Percentiles rank a stretch among this genome's conserved stretches.
phyloP scores from a whole-genome alignment of 768 basidiomycete species.

The Panaeolus papilionaceus region DNA sequence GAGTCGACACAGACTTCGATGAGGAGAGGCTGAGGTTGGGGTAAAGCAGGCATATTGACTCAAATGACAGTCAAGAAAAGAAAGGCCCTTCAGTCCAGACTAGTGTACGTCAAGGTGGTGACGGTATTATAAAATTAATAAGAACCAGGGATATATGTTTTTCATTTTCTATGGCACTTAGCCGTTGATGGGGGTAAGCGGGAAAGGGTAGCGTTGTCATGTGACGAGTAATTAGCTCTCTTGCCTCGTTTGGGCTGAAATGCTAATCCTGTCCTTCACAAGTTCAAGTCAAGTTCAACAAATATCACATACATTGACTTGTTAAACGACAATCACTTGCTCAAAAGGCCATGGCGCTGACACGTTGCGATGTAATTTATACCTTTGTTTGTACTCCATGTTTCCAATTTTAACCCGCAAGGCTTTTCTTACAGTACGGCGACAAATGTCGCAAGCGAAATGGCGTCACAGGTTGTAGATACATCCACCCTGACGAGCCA shows the following conservation, averaged over 20 bases:
- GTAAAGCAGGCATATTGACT: conserved; percentile 2
- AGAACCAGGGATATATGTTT: conserved; percentile 8
- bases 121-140: background rate
- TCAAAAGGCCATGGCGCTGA: background rate
- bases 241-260: background rate
- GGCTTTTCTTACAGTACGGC: background rate
- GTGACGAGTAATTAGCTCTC: background rate
- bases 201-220: background rate
- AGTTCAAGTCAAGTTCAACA: background rate
- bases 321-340: background rate
- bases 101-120: background rate
- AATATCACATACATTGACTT: background rate
- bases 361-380: background rate
- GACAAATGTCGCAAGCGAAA: background rate
- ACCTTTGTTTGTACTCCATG: background rate
- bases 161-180: background rate
- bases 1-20: conserved; percentile 81
- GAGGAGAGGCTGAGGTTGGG: conserved; percentile 24
- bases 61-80: background rate
- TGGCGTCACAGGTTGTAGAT: background rate
- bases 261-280: background rate
- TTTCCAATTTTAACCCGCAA: background rate
- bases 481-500: background rate
- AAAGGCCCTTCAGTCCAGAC: background rate
- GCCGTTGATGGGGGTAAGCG: conserved; percentile 2